Conservation (phyloP, 1,139 yeast genomes). For the Komagataea norvegica region DNA sequence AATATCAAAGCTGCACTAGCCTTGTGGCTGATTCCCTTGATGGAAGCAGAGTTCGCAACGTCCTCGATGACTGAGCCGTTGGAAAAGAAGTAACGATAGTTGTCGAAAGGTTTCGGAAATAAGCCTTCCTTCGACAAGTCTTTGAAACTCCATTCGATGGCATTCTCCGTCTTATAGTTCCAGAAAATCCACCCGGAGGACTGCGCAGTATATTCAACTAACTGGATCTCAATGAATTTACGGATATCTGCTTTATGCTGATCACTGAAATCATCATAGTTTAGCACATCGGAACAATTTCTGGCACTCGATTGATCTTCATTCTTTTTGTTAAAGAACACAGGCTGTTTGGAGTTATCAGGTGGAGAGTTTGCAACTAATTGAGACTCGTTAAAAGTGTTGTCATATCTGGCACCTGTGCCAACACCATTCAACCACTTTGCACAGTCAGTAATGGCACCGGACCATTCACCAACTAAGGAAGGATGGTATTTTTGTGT, state of each 20-base stretch:
- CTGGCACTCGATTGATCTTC: slow-evolving; percentile 13
- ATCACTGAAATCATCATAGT: slow-evolving; percentile 31
- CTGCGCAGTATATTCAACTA: slow-evolving; percentile 40
- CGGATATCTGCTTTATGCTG: slow-evolving; percentile 35
- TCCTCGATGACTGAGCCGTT: slow-evolving; percentile 23
- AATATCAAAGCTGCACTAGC: not conserved
- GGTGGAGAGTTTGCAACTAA: slow-evolving; percentile 18
- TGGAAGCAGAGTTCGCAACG: not conserved
- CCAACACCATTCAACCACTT: slow-evolving; percentile 62
- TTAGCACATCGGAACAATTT: slow-evolving; percentile 33
- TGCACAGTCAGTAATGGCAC: slow-evolving; percentile 62
- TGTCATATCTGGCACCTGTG: slow-evolving; percentile 55
- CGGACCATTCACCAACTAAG: slow-evolving; percentile 62
- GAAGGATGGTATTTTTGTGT: slow-evolving; percentile 43
- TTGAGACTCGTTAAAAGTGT: slow-evolving; percentile 36
- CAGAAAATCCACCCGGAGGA: slow-evolving; percentile 62
- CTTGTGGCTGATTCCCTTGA: not conserved
- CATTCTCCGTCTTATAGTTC: slow-evolving; percentile 62
- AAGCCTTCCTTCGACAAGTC: slow-evolving; percentile 44
- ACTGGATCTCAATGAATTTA: slow-evolving; percentile 45
- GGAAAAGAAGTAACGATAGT: slow-evolving; percentile 28
- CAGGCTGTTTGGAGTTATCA: not conserved
- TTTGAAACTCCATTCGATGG: slow-evolving; percentile 61
- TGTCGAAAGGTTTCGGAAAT: slow-evolving; percentile 58
- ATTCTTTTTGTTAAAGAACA: not conserved